Percentiles rank a stretch among this genome's conserved stretches.
phyloP scores from a whole-genome alignment of 305 asterid genomes.

The Rubia peregrina region DNA sequence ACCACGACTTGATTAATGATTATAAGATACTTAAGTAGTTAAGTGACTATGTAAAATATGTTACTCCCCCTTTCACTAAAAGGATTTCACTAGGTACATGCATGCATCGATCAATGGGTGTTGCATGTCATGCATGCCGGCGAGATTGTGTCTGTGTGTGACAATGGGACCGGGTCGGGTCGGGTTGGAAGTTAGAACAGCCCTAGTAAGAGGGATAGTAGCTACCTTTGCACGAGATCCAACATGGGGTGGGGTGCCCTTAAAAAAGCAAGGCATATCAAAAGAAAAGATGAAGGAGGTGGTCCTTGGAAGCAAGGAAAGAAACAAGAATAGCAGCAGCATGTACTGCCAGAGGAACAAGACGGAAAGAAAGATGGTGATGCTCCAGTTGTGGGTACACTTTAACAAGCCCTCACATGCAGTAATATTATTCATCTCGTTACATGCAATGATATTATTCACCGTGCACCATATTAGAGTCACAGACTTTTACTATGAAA shows the following conservation, averaged over 20 bases:
- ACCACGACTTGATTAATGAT: too few species aligned
- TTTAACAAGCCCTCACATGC: too few species aligned
- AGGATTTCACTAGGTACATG: not conserved
- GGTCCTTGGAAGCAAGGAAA: conserved; percentile 36
- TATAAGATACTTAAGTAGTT: too few species aligned
- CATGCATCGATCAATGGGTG: conserved; percentile 4
- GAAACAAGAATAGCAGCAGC: not conserved
- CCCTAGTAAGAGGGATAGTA: not conserved
- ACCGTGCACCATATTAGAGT: too few species aligned
- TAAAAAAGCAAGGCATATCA: conserved; percentile 4
- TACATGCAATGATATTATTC: too few species aligned
- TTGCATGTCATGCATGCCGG: not conserved
- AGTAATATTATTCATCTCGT: too few species aligned
- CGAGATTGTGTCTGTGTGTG: not conserved
- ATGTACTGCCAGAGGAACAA: conserved; percentile 9
- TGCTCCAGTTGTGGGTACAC: too few species aligned
- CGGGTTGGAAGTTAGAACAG: too few species aligned
- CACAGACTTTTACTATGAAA: too few species aligned
- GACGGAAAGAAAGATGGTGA: conserved; percentile 20
- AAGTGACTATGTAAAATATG: too few species aligned
- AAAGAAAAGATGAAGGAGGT: conserved; percentile 21
- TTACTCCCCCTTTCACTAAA: too few species aligned
- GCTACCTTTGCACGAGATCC: conserved; percentile 1
- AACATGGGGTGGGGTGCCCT: not conserved
- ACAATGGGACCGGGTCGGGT: too few species aligned